Evolutionary conservation across 306 rosid species (phyloP), one percentile per base, ranked within the genome.

Genomic region (Gleditsia sinensis): DNA sequence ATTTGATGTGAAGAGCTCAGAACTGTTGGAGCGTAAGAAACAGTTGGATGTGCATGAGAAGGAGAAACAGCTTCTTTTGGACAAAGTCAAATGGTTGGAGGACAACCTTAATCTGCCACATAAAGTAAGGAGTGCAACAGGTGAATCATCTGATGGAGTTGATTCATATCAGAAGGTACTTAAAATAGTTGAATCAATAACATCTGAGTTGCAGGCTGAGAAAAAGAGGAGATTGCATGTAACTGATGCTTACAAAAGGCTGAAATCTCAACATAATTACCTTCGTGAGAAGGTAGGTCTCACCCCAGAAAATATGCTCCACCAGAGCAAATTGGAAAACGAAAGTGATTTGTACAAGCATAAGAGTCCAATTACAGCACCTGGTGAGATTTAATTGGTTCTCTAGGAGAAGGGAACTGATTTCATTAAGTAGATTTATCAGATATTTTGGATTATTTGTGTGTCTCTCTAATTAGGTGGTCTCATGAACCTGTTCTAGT

Each of bases 231-330:
- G 54, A 50, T 68, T 55, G 57, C 72, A 64, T 2, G 40, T 71
- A 4, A 56, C 60, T 59, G 92, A 81, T 28, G 85, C 85, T 0
- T 88, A 76, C 90, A 94, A 86, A 79, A 88, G 77, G 49, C 87
- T 92, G 33, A 92, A 88, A 75, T 90, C 96, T 70, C 95, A 92
- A 58, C 73, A 92, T 48, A 78, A 66, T 76, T 94, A 62, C 43
- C 89, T 94, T 49, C 75, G 84, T 17, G 36, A 63, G 36, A 91
- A 92, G 84, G 28, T 40, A 78, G 95, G 95, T 72, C 91, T 90
- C 36, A 81, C 77, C 1, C 56, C 42, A 23, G 93, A 91, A 30
- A 84, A 79, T 72, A 88, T 85, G 97, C 36, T 71, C 63, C 69
- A 67, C 34, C 75, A 60, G 23, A 67, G 19, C 65, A 86, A 77